Evolutionary conservation across 805 yeast species (phyloP), one percentile per base, ranked within the genome.

Genomic region (Wickerhamiella occidentalis): DNA sequence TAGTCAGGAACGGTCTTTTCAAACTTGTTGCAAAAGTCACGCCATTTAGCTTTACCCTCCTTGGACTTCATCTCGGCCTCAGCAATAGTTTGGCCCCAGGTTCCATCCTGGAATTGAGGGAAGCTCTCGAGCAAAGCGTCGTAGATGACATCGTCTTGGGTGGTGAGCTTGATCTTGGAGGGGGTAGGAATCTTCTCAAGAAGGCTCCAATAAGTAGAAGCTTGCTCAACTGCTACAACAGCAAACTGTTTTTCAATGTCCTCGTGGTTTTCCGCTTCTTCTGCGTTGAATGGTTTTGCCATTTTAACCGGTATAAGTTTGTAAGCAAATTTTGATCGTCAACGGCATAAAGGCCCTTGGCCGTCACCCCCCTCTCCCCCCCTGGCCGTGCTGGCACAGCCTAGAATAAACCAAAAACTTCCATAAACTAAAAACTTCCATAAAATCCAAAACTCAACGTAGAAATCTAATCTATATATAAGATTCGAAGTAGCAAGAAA

Each of bases 241-340:
- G 98, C 97, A 62, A 92, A 92, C 70, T 92, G 97, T 74, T 79
- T 86, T 68, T 92, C 98, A 61, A 92, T 86, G 60, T 86, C 95
- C 68, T 90, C 97, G 59, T 85, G 73, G 71, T 92, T 92, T 54
- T 92, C 96, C 42, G 98, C 96, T 52, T 73, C 75, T 61, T 92
- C 95, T 17, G 98, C 88, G 60, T 82, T 77, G 63, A 86, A 85
- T 51, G 66, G 67, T 45, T 45, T 45, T 15, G 47, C 26, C 47
- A 45, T 45, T 45, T 30, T 44, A 4, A 30, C 9, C 11, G 33
- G 33, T 29, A 29, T 29, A 29, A 33, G 15, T 33, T 33, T 33
- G 15, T 33, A 33, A 33, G 38, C 38, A 15, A 23, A 8, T n/a
- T n/a, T n/a, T n/a, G n/a, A n/a, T n/a, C n/a, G n/a, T n/a, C n/a